A percentile compares a stretch with the other conserved stretches of the same genome.
Evolutionary conservation across 177 flowering plant genomes (phyloP).

Genomic region (Vitis hybrid): DNA sequence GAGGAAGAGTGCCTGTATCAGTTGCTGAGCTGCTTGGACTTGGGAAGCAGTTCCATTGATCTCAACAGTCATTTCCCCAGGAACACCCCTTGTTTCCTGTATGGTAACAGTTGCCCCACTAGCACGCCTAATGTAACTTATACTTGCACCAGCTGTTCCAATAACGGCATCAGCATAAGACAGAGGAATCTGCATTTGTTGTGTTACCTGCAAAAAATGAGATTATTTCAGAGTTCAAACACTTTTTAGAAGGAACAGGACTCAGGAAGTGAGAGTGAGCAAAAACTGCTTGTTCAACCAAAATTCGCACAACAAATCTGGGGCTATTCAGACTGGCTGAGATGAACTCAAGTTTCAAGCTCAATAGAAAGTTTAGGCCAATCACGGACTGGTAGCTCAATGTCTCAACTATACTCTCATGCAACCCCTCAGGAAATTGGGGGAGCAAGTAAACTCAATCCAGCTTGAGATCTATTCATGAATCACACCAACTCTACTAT

Average conservation of each 20-base stretch:
- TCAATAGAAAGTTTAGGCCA: no score
- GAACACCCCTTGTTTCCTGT: slow-evolving; percentile 74
- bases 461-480: no score
- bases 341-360: no score
- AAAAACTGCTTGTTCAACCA: background rate
- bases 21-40: slow-evolving; percentile 47
- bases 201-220: slow-evolving; percentile 46
- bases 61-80: slow-evolving; percentile 60
- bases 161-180: slow-evolving; percentile 77
- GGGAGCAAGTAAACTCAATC: no score
- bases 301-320: no score
- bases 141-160: slow-evolving; percentile 62
- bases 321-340: no score
- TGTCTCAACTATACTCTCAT: no score
- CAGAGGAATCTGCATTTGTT: slow-evolving; percentile 70
- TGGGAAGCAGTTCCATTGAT: slow-evolving; percentile 49
- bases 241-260: background rate
- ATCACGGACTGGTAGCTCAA: no score
- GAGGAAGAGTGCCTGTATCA: slow-evolving; percentile 35
- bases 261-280: background rate
- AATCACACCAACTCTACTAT: no score
- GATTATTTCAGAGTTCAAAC: slow-evolving; percentile 1
- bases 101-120: slow-evolving; percentile 77
- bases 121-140: slow-evolving; percentile 70
- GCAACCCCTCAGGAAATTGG: no score